Base-by-base conservation (phyloP, 352 stramenopile species). In the Pythium rishiriense region DNA sequence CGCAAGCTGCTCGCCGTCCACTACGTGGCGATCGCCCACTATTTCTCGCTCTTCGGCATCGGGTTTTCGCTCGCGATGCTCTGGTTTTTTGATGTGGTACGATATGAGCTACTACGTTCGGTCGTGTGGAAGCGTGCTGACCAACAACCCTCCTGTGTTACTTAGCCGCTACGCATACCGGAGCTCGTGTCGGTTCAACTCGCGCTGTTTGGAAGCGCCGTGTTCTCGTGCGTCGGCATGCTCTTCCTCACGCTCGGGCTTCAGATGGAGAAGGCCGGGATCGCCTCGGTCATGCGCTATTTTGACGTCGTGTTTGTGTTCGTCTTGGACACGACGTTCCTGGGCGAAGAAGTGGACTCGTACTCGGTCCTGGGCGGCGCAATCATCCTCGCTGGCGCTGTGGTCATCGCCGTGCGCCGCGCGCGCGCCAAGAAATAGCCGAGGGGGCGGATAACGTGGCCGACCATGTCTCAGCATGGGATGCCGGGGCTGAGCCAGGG, bases 271-370 rank as follows among this genome's bases (percentile, higher is more conserved):
- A 77, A 84, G 39, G 78, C 78, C 0, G 82, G 78, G 3, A 80
- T 91, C 51, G 78, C 72, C 2, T 88, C 79, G 2, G 78, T 87
- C 64, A 87, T 91, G 78, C 71, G 74, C 28, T 88, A 89, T 58
- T 83, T 88, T 45, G 76, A 91, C 73, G 74, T 91, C 31, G 65
- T 91, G 0, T 91, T 88, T 50, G 79, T 91, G 42, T 76, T 91
- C 53, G 58, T 79, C 10, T 62, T 78, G 50, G 82, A 88, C 55
- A 76, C 61, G 14, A 63, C 67, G 25, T 68, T 89, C 7, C 68
- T 91, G 0, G 73, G 75, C 17, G 79, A 89, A 43, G 28, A 73
- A 21, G 76, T 90, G 11, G 83, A 84, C 52, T 26, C 61, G 33
- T 88, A 73, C 71, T 90, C 79, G 54, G 72, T 92, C 29, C 21